These are phyloP conservation scores for Ambrosiella beaveri DNA, from an alignment of 2,329 filamentous ascomycete genomes.

Conservation along the genomic window DNA sequence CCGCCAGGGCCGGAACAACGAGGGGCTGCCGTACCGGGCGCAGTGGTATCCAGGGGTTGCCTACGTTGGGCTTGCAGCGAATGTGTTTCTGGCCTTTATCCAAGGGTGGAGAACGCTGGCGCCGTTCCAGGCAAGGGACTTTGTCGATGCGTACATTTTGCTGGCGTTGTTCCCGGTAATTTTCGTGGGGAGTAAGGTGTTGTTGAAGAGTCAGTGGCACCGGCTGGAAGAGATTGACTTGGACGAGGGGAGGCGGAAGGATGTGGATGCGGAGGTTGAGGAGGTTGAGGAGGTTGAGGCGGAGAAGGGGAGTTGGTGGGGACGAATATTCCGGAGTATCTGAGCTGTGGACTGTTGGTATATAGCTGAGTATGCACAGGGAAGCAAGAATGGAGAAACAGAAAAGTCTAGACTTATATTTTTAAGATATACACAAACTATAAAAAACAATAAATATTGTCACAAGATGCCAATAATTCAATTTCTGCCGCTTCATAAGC, in stretches of 20 bases:
- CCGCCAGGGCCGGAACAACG: slow-evolving; percentile 35
- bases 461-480: no score
- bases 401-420: no score
- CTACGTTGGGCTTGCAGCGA: slow-evolving; percentile 40
- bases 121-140: slow-evolving; percentile 39
- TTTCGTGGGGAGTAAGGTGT: slow-evolving; percentile 36
- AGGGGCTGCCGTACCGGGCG: slow-evolving; percentile 38
- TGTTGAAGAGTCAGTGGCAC: slow-evolving; percentile 35
- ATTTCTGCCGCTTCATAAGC: no score
- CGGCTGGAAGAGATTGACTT: slow-evolving; percentile 36
- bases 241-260: slow-evolving; percentile 35
- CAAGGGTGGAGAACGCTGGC: slow-evolving; percentile 44
- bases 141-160: slow-evolving; percentile 47
- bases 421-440: no score
- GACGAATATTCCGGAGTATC: slow-evolving; percentile 12
- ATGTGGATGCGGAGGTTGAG: slow-evolving; percentile 29
- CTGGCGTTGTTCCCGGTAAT: slow-evolving; percentile 42
- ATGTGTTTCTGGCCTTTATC: slow-evolving; percentile 40
- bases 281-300: slow-evolving; percentile 18
- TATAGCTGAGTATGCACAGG: no score
- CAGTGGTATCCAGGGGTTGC: slow-evolving; percentile 39
- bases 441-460: no score
- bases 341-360: no score
- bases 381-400: no score
- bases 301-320: slow-evolving; percentile 16